Conservation (phyloP, 345 rosid genomes). For the Murraya paniculata region DNA sequence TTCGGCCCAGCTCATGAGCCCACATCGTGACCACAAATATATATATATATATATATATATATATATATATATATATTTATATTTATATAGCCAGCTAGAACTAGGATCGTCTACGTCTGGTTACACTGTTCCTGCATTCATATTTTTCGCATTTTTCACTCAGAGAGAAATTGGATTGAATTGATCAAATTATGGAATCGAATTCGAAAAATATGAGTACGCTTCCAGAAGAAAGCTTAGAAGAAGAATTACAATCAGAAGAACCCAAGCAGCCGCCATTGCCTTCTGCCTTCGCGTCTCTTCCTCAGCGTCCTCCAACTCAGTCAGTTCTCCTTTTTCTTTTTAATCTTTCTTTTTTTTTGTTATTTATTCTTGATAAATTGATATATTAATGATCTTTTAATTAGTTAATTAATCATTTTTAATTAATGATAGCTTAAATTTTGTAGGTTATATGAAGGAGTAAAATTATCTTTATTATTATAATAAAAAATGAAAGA, state of each 20-base stretch:
- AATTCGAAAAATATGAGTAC: constrained; percentile 48
- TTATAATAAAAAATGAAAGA: background rate
- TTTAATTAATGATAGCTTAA: background rate
- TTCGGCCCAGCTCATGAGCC: background rate
- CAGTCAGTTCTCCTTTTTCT: constrained; percentile 35
- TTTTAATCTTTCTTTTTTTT: background rate
- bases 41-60: too few species aligned
- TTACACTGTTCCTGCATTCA: background rate
- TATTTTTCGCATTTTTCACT: background rate
- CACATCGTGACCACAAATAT: background rate
- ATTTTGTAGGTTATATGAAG: background rate
- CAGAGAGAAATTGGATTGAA: background rate
- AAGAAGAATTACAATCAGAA: constrained; percentile 18
- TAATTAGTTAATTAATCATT: too few species aligned
- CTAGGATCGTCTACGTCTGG: background rate
- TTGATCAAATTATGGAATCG: constrained; percentile 19
- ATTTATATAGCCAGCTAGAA: too few species aligned
- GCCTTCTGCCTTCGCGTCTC: constrained; percentile 53
- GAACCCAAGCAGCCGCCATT: constrained; percentile 21
- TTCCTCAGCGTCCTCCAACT: constrained; percentile 60
- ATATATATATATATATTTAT: too few species aligned
- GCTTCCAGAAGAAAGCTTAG: constrained; percentile 48
- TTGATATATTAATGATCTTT: too few species aligned
- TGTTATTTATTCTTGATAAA: background rate
- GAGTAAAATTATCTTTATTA: background rate